Evolutionary conservation across 352 stramenopile species (phyloP), one percentile per base, ranked within the genome.

Genomic region (Phytophthora fragariae): DNA sequence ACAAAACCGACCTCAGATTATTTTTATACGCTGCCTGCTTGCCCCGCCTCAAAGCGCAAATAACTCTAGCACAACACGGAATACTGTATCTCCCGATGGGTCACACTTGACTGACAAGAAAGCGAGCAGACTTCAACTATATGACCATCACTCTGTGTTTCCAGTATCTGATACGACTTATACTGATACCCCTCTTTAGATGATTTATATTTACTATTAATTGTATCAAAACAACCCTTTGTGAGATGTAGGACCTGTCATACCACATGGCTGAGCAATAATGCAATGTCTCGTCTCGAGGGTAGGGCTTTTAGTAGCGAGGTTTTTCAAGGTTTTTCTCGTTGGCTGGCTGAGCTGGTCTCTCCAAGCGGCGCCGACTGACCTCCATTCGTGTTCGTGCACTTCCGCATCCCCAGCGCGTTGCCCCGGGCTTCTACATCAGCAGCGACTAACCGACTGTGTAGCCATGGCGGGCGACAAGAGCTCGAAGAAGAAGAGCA

Each of bases 401-500:
- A 73, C 71, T 79, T 76, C 58, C 71, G 60, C 72, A 76, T 72
- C 56, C 11, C 37, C 37, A 44, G 37, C 37, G 35, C 35, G 37
- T 14, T 44, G 62, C 54, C 50, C 17, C 57, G 63, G 15, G 47
- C 35, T 58, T 44, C 15, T 3, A 44, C 37, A 2, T 11, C 37
- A 44, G 47, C 53, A 62, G 54, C 27, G 58, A 44, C 37, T 19
- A 55, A 52, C 50, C 44, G 58, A 64, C 46, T 7, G 24, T 60
- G 53, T 33, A 46, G 65, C 56, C 69, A 87, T 85, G 73, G 74
- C 75, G 54, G 73, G 72, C 46, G 80, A 90, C 68, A 88, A 85
- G 78, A 80, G 68, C 62, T 75, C 58, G 62, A 88, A 84, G 69
- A 91, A 83, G 73, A 79, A 84, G 67, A 70, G 21, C 57, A 84